Conservation (phyloP, 73 alveolate genomes). For the Tetrahymena thermophila region DNA sequence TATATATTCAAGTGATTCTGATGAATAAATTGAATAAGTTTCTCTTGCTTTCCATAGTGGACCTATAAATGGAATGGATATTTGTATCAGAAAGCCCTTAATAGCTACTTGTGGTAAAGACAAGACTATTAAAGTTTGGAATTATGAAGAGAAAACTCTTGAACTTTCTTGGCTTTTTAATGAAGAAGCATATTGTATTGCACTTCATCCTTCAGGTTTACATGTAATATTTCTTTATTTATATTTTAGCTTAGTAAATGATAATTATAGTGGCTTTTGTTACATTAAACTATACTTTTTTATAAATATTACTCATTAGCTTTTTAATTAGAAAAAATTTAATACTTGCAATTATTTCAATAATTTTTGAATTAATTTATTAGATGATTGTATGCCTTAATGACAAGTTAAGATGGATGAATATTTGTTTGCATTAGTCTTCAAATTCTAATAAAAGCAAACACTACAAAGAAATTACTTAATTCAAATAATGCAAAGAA, state of each 20-base stretch:
- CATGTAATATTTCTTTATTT: conserved; percentile 25
- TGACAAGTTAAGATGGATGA: conserved; percentile 94
- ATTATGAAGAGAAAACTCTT: conserved; percentile 86
- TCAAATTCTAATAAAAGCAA: conserved; percentile 40
- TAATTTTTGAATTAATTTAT: not conserved
- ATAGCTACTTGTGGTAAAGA: conserved; percentile 97
- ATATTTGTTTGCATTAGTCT: conserved; percentile 60
- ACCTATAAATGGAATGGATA: conserved; percentile 91
- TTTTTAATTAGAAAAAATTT: too few relatives aligned
- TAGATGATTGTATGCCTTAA: conserved; percentile 93
- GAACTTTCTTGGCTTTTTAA: conserved; percentile 83
- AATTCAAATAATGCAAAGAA: conserved; percentile 82
- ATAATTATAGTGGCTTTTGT: too few relatives aligned
- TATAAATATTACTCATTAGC: too few relatives aligned
- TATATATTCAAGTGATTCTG: conserved; percentile 6
- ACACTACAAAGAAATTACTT: conserved; percentile 80
- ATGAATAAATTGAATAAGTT: conserved; percentile 30
- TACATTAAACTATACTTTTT: too few relatives aligned
- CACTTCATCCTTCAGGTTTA: conserved; percentile 93
- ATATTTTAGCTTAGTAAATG: too few relatives aligned
- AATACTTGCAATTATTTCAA: too few relatives aligned
- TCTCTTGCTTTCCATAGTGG: conserved; percentile 32
- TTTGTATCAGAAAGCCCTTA: conserved; percentile 96
- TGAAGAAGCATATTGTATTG: conserved; percentile 85
- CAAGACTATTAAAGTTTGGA: conserved; percentile 98